Evolutionary conservation across 306 rosid genomes (phyloP).

Genomic region (Cucumis melo): DNA sequence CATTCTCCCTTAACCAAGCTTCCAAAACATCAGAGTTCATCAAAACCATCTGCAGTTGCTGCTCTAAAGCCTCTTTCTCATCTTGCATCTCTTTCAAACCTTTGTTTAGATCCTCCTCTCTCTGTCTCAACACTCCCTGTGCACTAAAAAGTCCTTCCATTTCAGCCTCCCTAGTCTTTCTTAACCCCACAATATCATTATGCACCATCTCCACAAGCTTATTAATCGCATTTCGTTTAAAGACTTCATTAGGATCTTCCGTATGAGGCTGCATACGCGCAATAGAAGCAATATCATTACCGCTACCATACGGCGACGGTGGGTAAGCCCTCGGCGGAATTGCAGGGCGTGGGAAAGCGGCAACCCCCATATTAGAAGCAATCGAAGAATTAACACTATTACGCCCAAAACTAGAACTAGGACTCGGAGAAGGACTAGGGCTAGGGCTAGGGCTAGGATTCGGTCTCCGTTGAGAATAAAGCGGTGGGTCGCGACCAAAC

Average conservation of each 20-base stretch:
- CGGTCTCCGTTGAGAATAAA: conserved; percentile 62
- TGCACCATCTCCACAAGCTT: conserved; percentile 73
- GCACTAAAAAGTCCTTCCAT: conserved; percentile 55
- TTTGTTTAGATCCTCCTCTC: conserved; percentile 37
- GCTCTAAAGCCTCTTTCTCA: conserved; percentile 84
- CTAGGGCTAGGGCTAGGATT: conserved; percentile 21
- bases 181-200: conserved; percentile 29
- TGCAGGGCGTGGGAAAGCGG: conserved; percentile 24
- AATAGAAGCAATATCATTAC: conserved; percentile 4
- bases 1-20: conserved; percentile 67
- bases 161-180: conserved; percentile 58
- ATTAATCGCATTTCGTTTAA: conserved; percentile 45
- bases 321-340: conserved; percentile 58
- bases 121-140: conserved; percentile 51
- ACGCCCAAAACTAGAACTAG: conserved; percentile 10
- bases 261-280: conserved; percentile 27
- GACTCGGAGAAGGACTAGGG: conserved; percentile 15
- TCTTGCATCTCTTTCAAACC: conserved; percentile 69
- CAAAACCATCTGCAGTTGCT: conserved; percentile 78
- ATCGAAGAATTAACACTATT: neutral
- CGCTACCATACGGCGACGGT: conserved; percentile 60
- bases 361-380: conserved; percentile 16
- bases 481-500: conserved; percentile 78
- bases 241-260: conserved; percentile 63
- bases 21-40: conserved; percentile 72